Base-by-base conservation (phyloP, 1,284 basidiomycete species). In the Ustilago sp. region DNA sequence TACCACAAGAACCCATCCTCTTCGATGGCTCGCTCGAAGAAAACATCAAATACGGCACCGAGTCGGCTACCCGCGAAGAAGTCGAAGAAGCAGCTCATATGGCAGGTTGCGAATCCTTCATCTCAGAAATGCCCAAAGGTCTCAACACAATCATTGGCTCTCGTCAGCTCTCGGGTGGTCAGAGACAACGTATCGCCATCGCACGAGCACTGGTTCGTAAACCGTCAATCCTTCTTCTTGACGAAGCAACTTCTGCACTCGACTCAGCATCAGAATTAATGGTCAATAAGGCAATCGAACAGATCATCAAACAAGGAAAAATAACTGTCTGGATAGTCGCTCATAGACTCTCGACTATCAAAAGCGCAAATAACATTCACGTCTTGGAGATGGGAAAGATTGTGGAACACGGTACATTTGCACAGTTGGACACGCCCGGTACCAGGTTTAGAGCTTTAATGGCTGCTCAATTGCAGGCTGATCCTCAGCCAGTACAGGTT, bases 51-150 rank as follows among this genome's bases (percentile, higher is more conserved):
- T 98, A 94, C 84, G 95, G 96, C 3, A 72, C 74, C 13, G 68
- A 91, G 41, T 88, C 90, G 4, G 93, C 91, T 0, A 93, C 93
- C 0, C 89, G 92, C 34, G 91, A 91, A 71, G 90, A 97, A 66
- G 93, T 99, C 41, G 93, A 95, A 86, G 88, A 91, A 28, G 96
- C 95, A 0, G 95, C 95, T 0, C 88, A 91, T 12, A 90, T 93
- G 73, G 95, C 96, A 4, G 97, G 98, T 82, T 98, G 96, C 86
- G 71, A 79, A 35, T 94, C 96, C 80, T 99, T 98, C 83, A 92
- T 99, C 48, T 93, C 93, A 90, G 91, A 91, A 3, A 90, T 99
- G 88, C 94, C 95, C 12, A 89, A 93, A 63, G 94, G 92, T 0
- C 92, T 93, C 70, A 91, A 93, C 74, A 93, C 93, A 0, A 88